Percentiles rank a stretch among this genome's conserved stretches.
Evolutionary conservation across 2,329 filamentous ascomycete species (phyloP).

Genomic region (Neonectria faginata): DNA sequence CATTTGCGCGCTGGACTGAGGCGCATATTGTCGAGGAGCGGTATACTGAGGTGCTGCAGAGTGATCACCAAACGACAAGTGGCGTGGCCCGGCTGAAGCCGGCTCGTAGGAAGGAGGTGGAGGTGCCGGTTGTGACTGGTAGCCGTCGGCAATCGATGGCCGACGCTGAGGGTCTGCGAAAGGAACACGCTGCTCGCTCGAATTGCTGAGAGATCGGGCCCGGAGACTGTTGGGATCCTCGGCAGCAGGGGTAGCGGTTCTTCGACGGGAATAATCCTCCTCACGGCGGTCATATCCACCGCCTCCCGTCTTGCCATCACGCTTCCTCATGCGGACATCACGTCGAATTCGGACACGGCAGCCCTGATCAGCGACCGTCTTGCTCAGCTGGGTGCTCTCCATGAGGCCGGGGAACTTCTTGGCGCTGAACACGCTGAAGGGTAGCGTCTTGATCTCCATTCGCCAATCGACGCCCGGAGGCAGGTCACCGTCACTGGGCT

Average conservation of each 20-base stretch:
- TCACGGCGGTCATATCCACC: conserved; percentile 69
- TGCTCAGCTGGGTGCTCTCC: conserved; percentile 88
- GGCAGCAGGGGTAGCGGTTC: conserved; percentile 51
- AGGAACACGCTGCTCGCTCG: conserved; percentile 61
- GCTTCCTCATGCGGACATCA: conserved; percentile 91
- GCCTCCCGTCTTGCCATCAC: conserved; percentile 73
- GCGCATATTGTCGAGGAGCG: conserved; percentile 52
- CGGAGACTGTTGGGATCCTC: conserved; percentile 54
- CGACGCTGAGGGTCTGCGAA: conserved; percentile 59
- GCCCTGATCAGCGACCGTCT: conserved; percentile 94
- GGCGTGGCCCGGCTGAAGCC: conserved; percentile 45
- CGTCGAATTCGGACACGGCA: conserved; percentile 95
- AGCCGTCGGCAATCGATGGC: conserved; percentile 61
- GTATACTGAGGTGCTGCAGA: conserved; percentile 50
- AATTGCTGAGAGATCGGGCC: conserved; percentile 71
- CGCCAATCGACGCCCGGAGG: conserved; percentile 77
- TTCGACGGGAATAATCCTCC: conserved; percentile 66
- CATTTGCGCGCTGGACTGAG: conserved; percentile 50
- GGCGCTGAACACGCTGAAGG: conserved; percentile 92
- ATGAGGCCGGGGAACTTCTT: conserved; percentile 98
- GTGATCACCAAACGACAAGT: conserved; percentile 52
- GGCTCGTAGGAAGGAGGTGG: conserved; percentile 53
- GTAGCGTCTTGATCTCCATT: conserved; percentile 87
- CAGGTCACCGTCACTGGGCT: conserved; percentile 60
- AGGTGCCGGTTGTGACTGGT: conserved; percentile 34